A percentile compares a stretch with the other conserved stretches of the same genome.
These are phyloP conservation scores for Nymphaea thermarum DNA, from an alignment of 164 flowering plant genomes.

Conservation along the genomic window DNA sequence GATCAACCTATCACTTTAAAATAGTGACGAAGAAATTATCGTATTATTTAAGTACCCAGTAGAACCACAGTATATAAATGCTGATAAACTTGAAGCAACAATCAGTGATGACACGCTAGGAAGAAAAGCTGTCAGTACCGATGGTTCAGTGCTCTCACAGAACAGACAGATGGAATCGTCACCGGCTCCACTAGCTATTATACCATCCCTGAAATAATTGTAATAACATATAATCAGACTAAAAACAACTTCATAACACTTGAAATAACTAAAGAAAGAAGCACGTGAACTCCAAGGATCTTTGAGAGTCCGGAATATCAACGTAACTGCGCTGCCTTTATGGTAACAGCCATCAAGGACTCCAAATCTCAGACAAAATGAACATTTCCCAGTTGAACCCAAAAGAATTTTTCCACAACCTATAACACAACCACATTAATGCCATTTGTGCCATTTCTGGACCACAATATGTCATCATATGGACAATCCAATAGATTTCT, in stretches of 20 bases:
- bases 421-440: no score
- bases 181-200: conserved; percentile 90
- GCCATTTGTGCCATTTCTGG: not conserved
- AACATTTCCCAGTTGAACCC: not conserved
- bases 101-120: not conserved
- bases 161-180: conserved; percentile 85
- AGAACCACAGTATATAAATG: not conserved
- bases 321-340: no score
- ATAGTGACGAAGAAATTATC: not conserved
- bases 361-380: not conserved
- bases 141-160: conserved; percentile 41
- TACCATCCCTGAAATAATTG: conserved; percentile 50
- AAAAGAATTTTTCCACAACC: not conserved
- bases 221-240: not conserved
- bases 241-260: not conserved
- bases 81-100: not conserved
- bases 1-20: not conserved
- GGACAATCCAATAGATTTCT: not conserved
- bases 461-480: not conserved
- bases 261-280: not conserved
- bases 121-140: conserved; percentile 21
- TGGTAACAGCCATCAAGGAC: no score
- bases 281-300: not conserved
- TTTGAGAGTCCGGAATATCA: no score
- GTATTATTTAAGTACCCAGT: not conserved